Conservation (phyloP, 1,284 basidiomycete genomes). For the Ceratobasidium sp. region DNA sequence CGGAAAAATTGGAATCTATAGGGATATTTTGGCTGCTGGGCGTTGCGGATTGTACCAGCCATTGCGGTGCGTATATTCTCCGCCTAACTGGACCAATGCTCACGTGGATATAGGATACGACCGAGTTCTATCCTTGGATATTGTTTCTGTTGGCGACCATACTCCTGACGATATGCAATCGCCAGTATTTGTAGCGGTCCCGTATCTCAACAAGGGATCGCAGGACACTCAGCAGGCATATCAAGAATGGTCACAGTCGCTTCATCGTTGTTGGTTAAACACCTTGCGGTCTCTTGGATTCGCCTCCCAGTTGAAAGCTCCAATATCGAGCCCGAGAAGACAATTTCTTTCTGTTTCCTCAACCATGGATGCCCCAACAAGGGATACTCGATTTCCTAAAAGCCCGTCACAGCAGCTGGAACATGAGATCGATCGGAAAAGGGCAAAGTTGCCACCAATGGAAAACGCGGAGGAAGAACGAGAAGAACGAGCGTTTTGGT, state of each 20-base stretch:
- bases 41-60: constrained; percentile 51
- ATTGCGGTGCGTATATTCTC: constrained; percentile 43
- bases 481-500: constrained; percentile 82
- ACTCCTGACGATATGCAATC: constrained; percentile 55
- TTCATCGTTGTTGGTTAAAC: constrained; percentile 59
- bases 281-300: constrained; percentile 62
- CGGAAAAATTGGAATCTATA: constrained; percentile 57
- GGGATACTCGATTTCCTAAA: constrained; percentile 69
- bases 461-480: constrained; percentile 59
- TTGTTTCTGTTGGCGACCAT: constrained; percentile 58
- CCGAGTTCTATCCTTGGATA: constrained; percentile 56
- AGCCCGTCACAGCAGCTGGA: constrained; percentile 65
- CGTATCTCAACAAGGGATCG: constrained; percentile 14
- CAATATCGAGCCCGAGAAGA: constrained; percentile 47
- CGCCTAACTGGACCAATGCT: neutral
- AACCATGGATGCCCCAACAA: constrained; percentile 55
- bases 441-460: constrained; percentile 43
- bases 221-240: constrained; percentile 40
- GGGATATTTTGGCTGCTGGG: constrained; percentile 65
- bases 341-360: constrained; percentile 32
- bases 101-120: constrained; percentile 45
- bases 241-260: constrained; percentile 57
- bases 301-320: constrained; percentile 50
- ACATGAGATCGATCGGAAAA: constrained; percentile 47
- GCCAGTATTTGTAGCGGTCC: constrained; percentile 50